phyloP scores from a whole-genome alignment of 371 early-diverging fungal species.

The Actinomortierella ambigua region DNA sequence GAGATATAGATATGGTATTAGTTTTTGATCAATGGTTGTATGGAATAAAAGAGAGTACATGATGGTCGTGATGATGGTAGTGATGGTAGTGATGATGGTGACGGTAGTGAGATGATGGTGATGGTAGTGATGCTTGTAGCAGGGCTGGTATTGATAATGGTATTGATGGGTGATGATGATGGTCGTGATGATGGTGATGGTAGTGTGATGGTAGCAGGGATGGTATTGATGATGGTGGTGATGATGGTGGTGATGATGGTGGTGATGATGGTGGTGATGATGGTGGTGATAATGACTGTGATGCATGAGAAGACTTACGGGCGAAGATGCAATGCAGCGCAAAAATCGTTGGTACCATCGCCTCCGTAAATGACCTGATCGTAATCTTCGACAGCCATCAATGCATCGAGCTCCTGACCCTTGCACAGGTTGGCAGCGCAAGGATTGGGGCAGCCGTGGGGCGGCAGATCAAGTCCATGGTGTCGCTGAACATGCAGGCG shows the following conservation, averaged over 20 bases:
- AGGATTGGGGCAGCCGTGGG: constrained; percentile 65
- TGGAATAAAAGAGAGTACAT: neutral
- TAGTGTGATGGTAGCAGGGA: too few species aligned
- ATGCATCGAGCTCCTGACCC: constrained; percentile 50
- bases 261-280: too few species aligned
- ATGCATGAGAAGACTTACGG: constrained; percentile 26
- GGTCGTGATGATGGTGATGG: too few species aligned
- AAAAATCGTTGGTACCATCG: constrained; percentile 68
- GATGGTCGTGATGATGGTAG: too few species aligned
- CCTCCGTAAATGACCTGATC: constrained; percentile 62
- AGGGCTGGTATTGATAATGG: too few species aligned
- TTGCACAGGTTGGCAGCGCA: constrained; percentile 82
- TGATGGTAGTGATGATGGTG: too few species aligned
- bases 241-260: too few species aligned
- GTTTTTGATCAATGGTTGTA: neutral
- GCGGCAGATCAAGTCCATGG: constrained; percentile 49
- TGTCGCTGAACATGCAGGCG: constrained; percentile 59
- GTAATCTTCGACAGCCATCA: constrained; percentile 43
- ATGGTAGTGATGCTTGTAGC: too few species aligned
- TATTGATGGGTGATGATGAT: too few species aligned
- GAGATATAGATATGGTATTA: neutral
- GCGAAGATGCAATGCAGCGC: constrained; percentile 57
- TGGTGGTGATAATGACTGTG: too few species aligned
- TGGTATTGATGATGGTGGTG: too few species aligned
- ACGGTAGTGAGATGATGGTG: too few species aligned